A percentile compares a stretch with the other conserved stretches of the same genome.
Evolutionary conservation across 768 basidiomycete genomes (phyloP).

Genomic region (Podaxis sp.): DNA sequence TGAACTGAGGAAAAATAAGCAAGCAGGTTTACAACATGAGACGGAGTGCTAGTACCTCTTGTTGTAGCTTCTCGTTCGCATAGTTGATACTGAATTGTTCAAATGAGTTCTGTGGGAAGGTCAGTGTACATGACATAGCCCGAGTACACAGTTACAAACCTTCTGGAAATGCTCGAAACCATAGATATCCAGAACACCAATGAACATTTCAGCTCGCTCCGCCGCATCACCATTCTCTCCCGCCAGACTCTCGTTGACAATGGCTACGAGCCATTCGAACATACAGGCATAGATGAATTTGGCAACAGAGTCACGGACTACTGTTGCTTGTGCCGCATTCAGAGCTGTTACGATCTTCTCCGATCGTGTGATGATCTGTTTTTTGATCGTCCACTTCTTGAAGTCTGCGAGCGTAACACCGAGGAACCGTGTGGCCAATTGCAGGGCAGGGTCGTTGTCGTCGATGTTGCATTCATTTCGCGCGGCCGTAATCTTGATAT

Average conservation of each 20-base stretch:
- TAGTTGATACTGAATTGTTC: constrained; percentile 99
- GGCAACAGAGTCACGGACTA: constrained; percentile 94
- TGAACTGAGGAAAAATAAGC: constrained; percentile 61
- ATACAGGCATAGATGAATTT: constrained; percentile 99
- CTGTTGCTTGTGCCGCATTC: constrained; percentile 84
- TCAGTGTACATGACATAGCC: constrained; percentile 3
- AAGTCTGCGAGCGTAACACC: constrained; percentile 90
- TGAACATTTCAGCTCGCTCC: constrained; percentile 94
- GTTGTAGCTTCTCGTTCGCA: constrained; percentile 96
- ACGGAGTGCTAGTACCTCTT: constrained; percentile 64
- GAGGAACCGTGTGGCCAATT: constrained; percentile 83
- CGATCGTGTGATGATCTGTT: constrained; percentile 89
- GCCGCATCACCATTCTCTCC: constrained; percentile 94
- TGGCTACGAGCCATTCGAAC: constrained; percentile 97
- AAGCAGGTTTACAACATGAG: not conserved
- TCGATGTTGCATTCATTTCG: constrained; percentile 84
- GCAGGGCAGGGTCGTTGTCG: constrained; percentile 77
- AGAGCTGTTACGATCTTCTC: constrained; percentile 94
- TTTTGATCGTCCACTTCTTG: constrained; percentile 99
- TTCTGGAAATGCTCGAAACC: constrained; percentile 98
- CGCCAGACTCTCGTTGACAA: constrained; percentile 94
- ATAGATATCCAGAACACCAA: constrained; percentile 97
- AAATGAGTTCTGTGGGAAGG: constrained; percentile 65
- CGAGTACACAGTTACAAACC: constrained; percentile 34
- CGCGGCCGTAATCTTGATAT: constrained; percentile 83